Base-by-base conservation (phyloP, 1,284 basidiomycete genomes). In the Papiliotrema fonsecae region DNA sequence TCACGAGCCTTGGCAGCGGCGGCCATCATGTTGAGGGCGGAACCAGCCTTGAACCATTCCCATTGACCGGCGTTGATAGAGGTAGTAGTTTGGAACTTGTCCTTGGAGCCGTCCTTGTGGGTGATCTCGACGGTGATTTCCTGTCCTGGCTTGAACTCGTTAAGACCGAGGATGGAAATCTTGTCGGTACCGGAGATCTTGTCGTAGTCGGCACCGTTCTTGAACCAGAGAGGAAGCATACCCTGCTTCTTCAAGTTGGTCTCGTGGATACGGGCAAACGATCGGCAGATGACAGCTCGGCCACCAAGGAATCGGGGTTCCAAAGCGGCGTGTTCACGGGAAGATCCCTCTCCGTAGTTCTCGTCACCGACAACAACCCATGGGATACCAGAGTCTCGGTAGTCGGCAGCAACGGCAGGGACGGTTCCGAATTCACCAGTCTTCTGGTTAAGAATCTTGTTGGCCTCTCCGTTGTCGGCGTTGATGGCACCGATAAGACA, bases 331-430 rank as follows among this genome's bases (percentile, higher is more conserved):
- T 96, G 93, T 77, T 97, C 92, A 76, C 93, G 89, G 53, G 92
- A 96, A 28, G 91, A 96, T 63, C 93, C 93, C 78, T 97, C 94
- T 70, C 94, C 93, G 77, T 97, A 97, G 83, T 97, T 97, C 78
- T 85, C 81, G 78, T 93, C 88, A 69, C 79, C 79, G 63, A 96
- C 81, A 62, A 97, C 91, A 54, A 97, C 89, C 94, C 94, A 98
- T 70, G 91, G 86, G 77, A 90, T 83, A 60, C 86, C 88, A 52
- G 82, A 69, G 70, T 92, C 88, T 58, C 92, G 88, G 82, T 97
- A 98, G 72, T 82, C 77, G 42, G 86, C 86, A 55, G 81, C 94
- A 52, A 84, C 84, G 69, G 85, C 80, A 19, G 94, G 94, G 53
- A 97, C 91, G 54, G 82, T 78, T 32, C 80, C 89, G 75, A 80